Evolutionary conservation across 2,329 filamentous ascomycete genomes (phyloP), one percentile per base, ranked within the genome.

Genomic region (Macroventuria anomochaeta): DNA sequence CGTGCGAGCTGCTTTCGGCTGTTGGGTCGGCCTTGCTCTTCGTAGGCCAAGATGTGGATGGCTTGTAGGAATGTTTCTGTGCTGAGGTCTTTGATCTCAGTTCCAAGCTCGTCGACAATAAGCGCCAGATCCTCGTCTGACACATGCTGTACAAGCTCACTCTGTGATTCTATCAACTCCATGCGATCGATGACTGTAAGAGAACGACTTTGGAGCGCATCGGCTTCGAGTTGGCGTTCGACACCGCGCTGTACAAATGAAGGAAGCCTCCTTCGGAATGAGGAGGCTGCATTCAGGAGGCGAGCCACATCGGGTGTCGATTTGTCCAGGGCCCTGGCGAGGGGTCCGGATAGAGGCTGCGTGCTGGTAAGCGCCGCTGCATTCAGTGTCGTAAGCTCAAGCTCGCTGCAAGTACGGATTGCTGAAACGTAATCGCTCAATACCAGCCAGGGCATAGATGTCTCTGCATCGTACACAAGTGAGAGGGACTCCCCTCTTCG

Each of bases 401-500:
- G 78, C 40, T 83, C 81, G 71, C 88, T 95, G 76, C 90, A 96
- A 65, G 88, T 85, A 57, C 93, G 83, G 44, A 97, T 83, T 2
- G 89, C 86, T 3, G 90, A 89, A 41, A 96, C 80, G 26, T 88
- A 86, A 74, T 97, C 93, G 1, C 93, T 87, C 65, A 91, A 88
- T 4, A 96, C 82, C 39, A 96, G 83, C 91, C 92, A 97, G 1
- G 91, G 85, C 77, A 93, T 83, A 42, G 88, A 87, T 8, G 83
- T 81, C 40, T 84, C 81, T 0, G 82, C 74, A 66, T 97, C 95
- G 49, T 90, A 86, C 0, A 87, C 85, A 37, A 97, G 79, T 1
- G 90, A 87, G 37, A 97, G 76, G 0, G 90, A 88, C 68, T 97
- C 93, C 15, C 89, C 88, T 67, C 93, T 84, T 66, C 91, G 88